Evolutionary conservation across 441 rosid species (phyloP), one percentile per base, ranked within the genome.

Genomic region (Cnidoscolus chayamansa): DNA sequence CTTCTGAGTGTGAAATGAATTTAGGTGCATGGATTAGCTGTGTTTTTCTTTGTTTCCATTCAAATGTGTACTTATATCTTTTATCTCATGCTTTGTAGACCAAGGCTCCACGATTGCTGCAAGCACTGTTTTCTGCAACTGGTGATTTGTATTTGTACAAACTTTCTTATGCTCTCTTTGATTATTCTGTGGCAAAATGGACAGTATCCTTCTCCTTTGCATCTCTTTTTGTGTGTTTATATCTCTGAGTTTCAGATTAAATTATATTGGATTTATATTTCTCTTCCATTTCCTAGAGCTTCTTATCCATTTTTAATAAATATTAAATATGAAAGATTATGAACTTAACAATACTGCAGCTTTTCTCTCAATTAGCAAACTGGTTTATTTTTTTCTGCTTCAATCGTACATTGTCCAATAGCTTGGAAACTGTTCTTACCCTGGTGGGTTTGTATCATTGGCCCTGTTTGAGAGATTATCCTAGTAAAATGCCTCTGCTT

Each of bases 351-450:
- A 55, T 76, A 48, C 50, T 56, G n/a, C 79, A 89, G 96, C 90
- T 94, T 70, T 87, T 92, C 80, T 88, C 87, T 82, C 93, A 89
- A 81, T 62, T 87, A 88, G 50, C 84, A 65, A 94, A 94, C 75
- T 92, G 99, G 99, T 94, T 92, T 78, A 74, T 86, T 79, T 92
- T 94, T 82, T 94, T 86, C 86, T 94, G 97, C 80, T 79, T 94
- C 78, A 88, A 87, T 69, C 94, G 98, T 32, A 92, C 97, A 19
- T 86, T 92, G 72, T 92, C 99, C 75, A 92, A 92, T 79, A 81
- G 89, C 81, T 81, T 92, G 84, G 98, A 92, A 86, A 89, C 98
- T 70, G 92, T 87, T 76, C 92, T 94, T 48, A 92, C 93, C 16
- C 80, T 94, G 75, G 87, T 89, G 48, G 85, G 98, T 35, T 79